Base-by-base conservation (phyloP, 2,329 filamentous ascomycete genomes). In the Alternaria solani region DNA sequence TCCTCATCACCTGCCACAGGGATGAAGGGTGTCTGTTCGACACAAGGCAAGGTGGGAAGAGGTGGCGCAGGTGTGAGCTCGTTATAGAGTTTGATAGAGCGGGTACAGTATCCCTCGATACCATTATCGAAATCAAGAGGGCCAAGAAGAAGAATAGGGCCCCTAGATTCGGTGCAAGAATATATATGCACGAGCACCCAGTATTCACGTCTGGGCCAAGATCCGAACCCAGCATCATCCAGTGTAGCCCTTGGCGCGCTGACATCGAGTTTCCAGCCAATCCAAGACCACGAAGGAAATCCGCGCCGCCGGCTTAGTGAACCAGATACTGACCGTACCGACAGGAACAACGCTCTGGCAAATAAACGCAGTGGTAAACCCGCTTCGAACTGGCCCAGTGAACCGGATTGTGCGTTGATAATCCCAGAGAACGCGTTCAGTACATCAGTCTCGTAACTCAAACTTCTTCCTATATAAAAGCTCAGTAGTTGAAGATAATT, bases 321-420 rank as follows among this genome's bases (percentile, higher is more conserved):
- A 5, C 14, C 5, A 5, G 6, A 36, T 7, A 3, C 0, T 2
- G 14, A 5, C 2, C 0, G 0, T 36, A 36, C 14, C 5, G 14
- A 16, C 14, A 16, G 12, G 2, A 36, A 36, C 6, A 36, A 36
- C 2, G 14, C 32, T 36, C 32, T 36, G 6, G 32, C 14, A 36
- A 36, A 36, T 5, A 36, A 7, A 6, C 6, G 12, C 5, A 16
- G 14, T 0, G 14, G 32, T 12, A 36, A 0, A 6, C 32, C 14
- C 12, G 1, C 2, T 7, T 16, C 2, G 0, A 36, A 7, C 11
- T 3, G 0, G 5, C 32, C 32, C 0, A 36, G 14, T 3, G 0
- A 16, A 14, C 0, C 0, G 6, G 12, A 36, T 0, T 36, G 14
- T 7, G 5, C 14, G 14, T 36, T 36, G 14, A 16, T 7, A 12